These are phyloP conservation scores for Posidonia australis DNA, from an alignment of 106 monocot species.

Conservation along the genomic window DNA sequence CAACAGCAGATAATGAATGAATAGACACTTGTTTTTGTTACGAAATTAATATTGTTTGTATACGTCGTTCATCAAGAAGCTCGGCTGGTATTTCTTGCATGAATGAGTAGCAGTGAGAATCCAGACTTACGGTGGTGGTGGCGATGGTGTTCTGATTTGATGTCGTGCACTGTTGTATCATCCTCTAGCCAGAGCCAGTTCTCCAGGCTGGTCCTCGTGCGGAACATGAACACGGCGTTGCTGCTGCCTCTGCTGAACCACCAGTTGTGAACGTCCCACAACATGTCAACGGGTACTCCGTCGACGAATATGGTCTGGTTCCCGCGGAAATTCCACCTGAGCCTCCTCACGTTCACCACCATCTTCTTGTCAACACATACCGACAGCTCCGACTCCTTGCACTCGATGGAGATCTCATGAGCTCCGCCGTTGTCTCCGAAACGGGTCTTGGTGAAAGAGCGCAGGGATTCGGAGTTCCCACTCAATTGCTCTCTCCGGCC, in stretches of 20 bases:
- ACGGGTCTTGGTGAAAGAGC: slow-evolving; percentile 16
- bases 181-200: slow-evolving; percentile 60
- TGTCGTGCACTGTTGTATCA: slow-evolving; percentile 11
- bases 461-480: slow-evolving; percentile 3
- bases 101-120: no score
- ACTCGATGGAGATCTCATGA: slow-evolving; percentile 40
- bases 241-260: slow-evolving; percentile 20
- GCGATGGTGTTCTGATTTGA: no score
- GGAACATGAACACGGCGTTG: slow-evolving; percentile 45
- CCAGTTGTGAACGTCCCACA: slow-evolving; percentile 76
- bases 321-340: slow-evolving; percentile 68
- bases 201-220: slow-evolving; percentile 41
- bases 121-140: no score
- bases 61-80: no score
- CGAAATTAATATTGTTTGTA: no score
- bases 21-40: no score
- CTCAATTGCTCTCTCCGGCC: slow-evolving; percentile 30
- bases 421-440: slow-evolving; percentile 29
- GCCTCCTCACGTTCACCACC: slow-evolving; percentile 45
- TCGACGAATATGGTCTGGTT: slow-evolving; percentile 66
- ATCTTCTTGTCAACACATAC: slow-evolving; percentile 60
- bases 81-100: no score
- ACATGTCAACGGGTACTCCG: slow-evolving; percentile 60
- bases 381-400: slow-evolving; percentile 39
- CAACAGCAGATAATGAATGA: no score